Base-by-base conservation (phyloP, 176 grass and related monocot species). In the Oryza australiensis region DNA sequence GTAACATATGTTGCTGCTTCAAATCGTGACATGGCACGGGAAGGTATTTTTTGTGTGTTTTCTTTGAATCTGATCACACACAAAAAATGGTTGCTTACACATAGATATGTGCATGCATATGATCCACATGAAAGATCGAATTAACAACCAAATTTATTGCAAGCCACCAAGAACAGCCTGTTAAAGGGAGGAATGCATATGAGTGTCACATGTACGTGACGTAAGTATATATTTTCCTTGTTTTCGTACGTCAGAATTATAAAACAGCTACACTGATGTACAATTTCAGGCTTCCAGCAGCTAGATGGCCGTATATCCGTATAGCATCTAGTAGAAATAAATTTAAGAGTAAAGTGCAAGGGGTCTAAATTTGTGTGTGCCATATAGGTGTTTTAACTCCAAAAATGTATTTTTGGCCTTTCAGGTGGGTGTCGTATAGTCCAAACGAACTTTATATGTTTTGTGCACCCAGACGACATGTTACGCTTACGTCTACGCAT, bases 101-200 rank as follows among this genome's bases (percentile, higher is more conserved):
- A n/a, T n/a, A n/a, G n/a, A n/a, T 71, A 2, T 66, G 49, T 20
- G 29, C 62, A 59, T 23, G 22, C 60, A 64, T 63, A 43, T 45
- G 20, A 66, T 66, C 37, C 74, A 77, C 35, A 70, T 83, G 70
- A 72, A 53, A 33, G 15, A 83, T 38, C 60, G 72, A 64, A 53
- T 53, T 53, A 53, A 71, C 51, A 49, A 72, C 38, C 28, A 71
- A 27, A 64, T 48, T 43, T 34, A 71, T 71, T 78, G 53, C 68
- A 46, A 48, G 27, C 22, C 38, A 62, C 38, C 66, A 78, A 27
- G 20, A 46, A 35, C 80, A 66, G 70, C 18, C 57, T 66, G 66
- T 85, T 34, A 71, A 59, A 48, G 37, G 18, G 0, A 40, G 12
- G 16, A 27, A 13, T 59, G 26, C 55, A 32, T 9, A 45, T 34